Conservation (phyloP, 441 rosid genomes). For the Isatis lusitanica region DNA sequence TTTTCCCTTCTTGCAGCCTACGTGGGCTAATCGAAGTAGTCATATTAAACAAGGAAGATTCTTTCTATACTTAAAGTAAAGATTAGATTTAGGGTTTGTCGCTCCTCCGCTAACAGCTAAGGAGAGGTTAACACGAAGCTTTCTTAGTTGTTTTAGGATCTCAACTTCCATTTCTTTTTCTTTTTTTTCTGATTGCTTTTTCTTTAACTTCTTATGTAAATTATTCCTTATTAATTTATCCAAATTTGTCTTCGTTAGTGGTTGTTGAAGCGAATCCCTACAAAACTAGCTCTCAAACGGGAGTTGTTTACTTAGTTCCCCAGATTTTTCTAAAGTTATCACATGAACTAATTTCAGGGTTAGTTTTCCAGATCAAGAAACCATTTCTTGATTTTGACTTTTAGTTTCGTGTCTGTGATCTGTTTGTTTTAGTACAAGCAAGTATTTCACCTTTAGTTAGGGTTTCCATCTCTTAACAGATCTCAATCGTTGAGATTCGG, state of each 20-base stretch:
- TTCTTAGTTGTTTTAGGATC: background rate
- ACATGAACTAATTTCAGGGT: background rate
- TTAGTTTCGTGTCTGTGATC: background rate
- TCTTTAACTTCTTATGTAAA: background rate
- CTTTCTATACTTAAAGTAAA: conserved; percentile 3
- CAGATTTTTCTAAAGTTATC: background rate
- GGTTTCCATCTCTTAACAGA: background rate
- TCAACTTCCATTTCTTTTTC: background rate
- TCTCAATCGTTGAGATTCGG: background rate
- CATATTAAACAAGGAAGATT: conserved; percentile 5
- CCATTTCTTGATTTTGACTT: conserved; percentile 2
- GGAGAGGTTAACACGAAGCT: background rate
- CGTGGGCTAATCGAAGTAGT: background rate
- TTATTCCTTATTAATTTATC: background rate
- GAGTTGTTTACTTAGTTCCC: background rate
- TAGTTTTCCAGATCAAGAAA: conserved; percentile 5
- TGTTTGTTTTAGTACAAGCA: background rate
- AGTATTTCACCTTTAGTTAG: background rate
- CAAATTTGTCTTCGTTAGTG: background rate
- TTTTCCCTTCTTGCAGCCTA: background rate
- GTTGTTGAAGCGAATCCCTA: background rate
- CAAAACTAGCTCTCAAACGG: background rate
- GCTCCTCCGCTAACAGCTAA: background rate
- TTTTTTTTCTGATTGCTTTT: background rate
- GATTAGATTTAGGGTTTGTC: conserved; percentile 6